phyloP scores from a whole-genome alignment of 2,329 filamentous ascomycete genomes.

The Macrophomina phaseolina region DNA sequence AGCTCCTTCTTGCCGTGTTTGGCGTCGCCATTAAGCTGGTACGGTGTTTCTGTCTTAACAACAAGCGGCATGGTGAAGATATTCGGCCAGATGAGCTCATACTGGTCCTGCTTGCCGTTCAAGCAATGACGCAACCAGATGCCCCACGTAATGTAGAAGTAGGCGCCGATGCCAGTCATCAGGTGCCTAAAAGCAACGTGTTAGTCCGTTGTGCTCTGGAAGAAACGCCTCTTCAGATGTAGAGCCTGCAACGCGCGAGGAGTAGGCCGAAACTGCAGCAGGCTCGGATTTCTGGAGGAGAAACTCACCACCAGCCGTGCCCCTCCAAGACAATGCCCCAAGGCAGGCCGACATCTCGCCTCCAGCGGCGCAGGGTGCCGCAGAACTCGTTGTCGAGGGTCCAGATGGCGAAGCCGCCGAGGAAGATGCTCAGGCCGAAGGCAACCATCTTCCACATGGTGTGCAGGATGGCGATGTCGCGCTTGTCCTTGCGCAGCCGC shows the following conservation, averaged over 20 bases:
- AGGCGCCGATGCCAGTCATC: slow-evolving; percentile 81
- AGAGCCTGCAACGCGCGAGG: slow-evolving; percentile 3
- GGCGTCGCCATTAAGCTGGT: slow-evolving; percentile 10
- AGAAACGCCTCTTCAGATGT: not conserved
- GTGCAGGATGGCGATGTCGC: slow-evolving; percentile 63
- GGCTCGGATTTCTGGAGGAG: not conserved
- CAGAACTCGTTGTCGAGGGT: slow-evolving; percentile 81
- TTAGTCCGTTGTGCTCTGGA: not conserved
- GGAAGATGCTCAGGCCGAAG: slow-evolving; percentile 71
- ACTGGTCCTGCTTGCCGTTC: slow-evolving; percentile 74
- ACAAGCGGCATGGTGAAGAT: slow-evolving; percentile 62
- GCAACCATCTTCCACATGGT: slow-evolving; percentile 79
- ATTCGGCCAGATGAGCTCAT: slow-evolving; percentile 71
- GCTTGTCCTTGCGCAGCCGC: slow-evolving; percentile 54
- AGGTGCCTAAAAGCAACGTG: slow-evolving; percentile 64
- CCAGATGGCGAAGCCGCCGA: slow-evolving; percentile 79
- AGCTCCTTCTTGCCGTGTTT: slow-evolving; percentile 13
- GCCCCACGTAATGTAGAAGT: slow-evolving; percentile 84
- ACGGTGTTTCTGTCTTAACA: slow-evolving; percentile 38
- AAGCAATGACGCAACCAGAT: slow-evolving; percentile 81
- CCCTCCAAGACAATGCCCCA: slow-evolving; percentile 80
- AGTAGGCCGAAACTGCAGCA: not conserved
- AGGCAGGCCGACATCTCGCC: slow-evolving; percentile 72
- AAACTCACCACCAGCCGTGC: slow-evolving; percentile 69
- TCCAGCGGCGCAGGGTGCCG: slow-evolving; percentile 66